Evolutionary conservation across 768 basidiomycete genomes (phyloP).

Genomic region (Saitozyma podzolica): DNA sequence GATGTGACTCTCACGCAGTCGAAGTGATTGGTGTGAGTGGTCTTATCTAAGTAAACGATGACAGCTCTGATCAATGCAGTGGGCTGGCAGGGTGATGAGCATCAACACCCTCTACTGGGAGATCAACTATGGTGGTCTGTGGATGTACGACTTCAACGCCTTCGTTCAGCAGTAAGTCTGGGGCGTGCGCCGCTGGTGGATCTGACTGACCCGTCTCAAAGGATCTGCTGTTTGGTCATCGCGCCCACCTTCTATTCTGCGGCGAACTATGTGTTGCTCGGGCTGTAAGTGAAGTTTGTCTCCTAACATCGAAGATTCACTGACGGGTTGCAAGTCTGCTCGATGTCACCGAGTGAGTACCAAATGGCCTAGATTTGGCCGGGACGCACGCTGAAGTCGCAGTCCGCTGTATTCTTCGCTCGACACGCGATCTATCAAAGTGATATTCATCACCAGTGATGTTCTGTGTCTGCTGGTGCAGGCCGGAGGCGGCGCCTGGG

Average conservation of each 20-base stretch:
- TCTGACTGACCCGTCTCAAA: too few relatives aligned
- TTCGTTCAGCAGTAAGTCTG: conserved; percentile 59
- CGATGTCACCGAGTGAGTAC: conserved; percentile 55
- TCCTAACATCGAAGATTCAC: too few relatives aligned
- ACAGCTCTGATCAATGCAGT: conserved; percentile 9
- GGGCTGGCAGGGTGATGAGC: conserved; percentile 25
- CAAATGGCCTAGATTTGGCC: too few relatives aligned
- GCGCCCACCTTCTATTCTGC: conserved; percentile 61
- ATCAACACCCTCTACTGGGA: conserved; percentile 12
- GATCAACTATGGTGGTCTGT: conserved; percentile 23
- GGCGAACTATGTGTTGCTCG: conserved; percentile 64
- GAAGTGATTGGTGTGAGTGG: conserved; percentile 23
- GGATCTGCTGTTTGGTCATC: conserved; percentile 61
- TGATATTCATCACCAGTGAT: conserved; percentile 55
- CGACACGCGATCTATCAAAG: conserved; percentile 32
- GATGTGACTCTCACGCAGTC: conserved; percentile 5
- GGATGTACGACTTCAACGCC: conserved; percentile 30
- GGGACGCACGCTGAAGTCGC: background rate
- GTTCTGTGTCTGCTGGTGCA: conserved; percentile 65
- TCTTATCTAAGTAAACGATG: too few relatives aligned
- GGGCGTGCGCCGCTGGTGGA: too few relatives aligned
- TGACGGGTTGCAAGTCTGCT: conserved; percentile 30
- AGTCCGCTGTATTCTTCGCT: conserved; percentile 28
- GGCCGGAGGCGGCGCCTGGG: conserved; percentile 64
- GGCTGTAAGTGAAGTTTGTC: conserved; percentile 57